Conservation (phyloP, 164 flowering plant genomes). For the Liquidambar formosana region DNA sequence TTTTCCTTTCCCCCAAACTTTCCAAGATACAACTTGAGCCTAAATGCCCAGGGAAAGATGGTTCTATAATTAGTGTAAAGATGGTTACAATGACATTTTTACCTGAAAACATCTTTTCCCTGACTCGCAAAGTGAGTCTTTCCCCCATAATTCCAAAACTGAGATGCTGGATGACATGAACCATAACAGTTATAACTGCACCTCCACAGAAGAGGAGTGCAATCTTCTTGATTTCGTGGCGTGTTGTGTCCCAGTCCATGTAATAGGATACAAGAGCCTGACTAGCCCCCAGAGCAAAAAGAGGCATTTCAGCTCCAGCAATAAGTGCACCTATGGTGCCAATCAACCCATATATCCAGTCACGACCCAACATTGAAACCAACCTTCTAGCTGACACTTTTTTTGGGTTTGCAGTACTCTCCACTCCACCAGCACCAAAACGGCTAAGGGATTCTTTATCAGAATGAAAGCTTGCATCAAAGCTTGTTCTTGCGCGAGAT, state of each 20-base stretch:
- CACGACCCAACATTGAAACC: conserved; percentile 80
- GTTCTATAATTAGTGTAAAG: neutral
- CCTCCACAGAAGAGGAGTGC: conserved; percentile 70
- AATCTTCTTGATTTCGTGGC: conserved; percentile 66
- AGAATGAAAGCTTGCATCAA: conserved; percentile 79
- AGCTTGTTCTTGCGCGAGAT: conserved; percentile 60
- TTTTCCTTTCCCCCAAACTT: too few species aligned
- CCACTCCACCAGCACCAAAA: conserved; percentile 44
- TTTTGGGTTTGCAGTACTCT: conserved; percentile 25
- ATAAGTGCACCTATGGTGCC: conserved; percentile 69
- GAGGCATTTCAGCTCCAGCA: conserved; percentile 93
- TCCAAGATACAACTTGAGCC: too few species aligned
- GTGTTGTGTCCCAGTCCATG: conserved; percentile 91
- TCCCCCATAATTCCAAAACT: conserved; percentile 93
- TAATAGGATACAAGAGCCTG: conserved; percentile 88
- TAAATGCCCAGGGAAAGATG: too few species aligned
- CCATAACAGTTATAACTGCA: conserved; percentile 59
- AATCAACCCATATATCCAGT: conserved; percentile 67
- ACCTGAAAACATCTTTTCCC: conserved; percentile 91
- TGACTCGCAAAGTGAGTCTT: conserved; percentile 82
- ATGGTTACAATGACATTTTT: neutral
- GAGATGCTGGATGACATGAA: conserved; percentile 65
- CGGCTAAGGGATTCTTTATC: conserved; percentile 66
- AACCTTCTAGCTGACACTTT: conserved; percentile 59
- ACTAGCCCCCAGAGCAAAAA: conserved; percentile 90